Evolutionary conservation across 148 eudicot genomes (phyloP).

Genomic region (Rhododendron williamsianum): DNA sequence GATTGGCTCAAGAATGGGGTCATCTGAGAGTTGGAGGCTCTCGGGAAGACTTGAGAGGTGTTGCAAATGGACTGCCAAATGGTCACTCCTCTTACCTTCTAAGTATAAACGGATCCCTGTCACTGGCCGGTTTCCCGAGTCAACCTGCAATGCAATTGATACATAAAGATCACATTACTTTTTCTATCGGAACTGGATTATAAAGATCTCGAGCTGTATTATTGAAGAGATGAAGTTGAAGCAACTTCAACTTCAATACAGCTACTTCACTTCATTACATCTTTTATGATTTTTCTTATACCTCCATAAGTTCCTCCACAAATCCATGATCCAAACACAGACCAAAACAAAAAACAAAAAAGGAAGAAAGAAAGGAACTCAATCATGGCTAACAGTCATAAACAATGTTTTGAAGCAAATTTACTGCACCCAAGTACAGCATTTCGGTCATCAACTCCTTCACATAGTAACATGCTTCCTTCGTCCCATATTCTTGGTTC

Average conservation of each 20-base stretch:
- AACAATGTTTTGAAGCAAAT: not conserved
- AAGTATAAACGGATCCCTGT: slow-evolving; percentile 85
- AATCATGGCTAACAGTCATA: not conserved
- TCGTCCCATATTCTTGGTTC: not conserved
- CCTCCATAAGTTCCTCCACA: not conserved
- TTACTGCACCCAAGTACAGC: not conserved
- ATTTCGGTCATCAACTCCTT: not conserved
- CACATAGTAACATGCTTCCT: not conserved
- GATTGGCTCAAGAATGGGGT: slow-evolving; percentile 36
- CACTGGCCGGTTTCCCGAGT: slow-evolving; percentile 71
- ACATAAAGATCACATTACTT: not conserved
- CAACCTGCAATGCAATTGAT: slow-evolving; percentile 42
- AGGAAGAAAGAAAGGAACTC: not conserved
- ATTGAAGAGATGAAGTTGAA: not conserved
- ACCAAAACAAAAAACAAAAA: not conserved
- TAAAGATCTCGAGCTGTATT: not conserved
- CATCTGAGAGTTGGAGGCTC: slow-evolving; percentile 60
- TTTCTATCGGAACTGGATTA: not conserved
- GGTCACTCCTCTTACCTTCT: slow-evolving; percentile 82
- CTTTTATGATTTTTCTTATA: not conserved
- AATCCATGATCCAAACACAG: not conserved
- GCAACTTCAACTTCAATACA: not conserved
- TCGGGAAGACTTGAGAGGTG: slow-evolving; percentile 80
- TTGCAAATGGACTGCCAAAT: slow-evolving; percentile 82
- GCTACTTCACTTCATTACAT: not conserved